Evolutionary conservation across 2,329 filamentous ascomycete genomes (phyloP), one percentile per base, ranked within the genome.

Genomic region (Trichoderma lentiforme): DNA sequence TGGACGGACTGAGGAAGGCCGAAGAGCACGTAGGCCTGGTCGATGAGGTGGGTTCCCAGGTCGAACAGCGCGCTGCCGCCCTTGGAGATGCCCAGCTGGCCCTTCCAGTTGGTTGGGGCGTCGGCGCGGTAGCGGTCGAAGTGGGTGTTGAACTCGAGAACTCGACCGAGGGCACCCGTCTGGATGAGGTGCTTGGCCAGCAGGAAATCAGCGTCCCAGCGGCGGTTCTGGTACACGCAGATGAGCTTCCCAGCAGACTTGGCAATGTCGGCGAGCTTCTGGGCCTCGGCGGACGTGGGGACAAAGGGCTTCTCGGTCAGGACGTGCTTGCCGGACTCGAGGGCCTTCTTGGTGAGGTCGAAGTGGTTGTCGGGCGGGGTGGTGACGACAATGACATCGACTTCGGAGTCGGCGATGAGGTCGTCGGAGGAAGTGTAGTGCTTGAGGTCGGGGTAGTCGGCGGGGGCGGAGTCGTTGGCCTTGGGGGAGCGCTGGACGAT

Each of bases 291-390:
- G 1, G 87, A 84, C 1, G 90, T 92, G 24, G 92, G 91, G 14
- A 93, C 92, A 79, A 95, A 95, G 3, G 93, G 93, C 84, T 95
- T 95, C 84, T 95, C 93, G 63, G 92, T 91, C 67, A 95, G 84
- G 30, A 95, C 91, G 80, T 95, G 91, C 84, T 95, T 95, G 76
- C 91, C 90, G 11, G 87, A 84, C 78, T 91, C 85, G 62, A 95
- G 84, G 0, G 91, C 90, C 66, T 87, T 81, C 80, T 89, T 90
- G 43, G 89, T 84, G 76, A 94, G 84, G 18, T 84, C 79, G 78
- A 89, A 92, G 83, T 95, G 93, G 12, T 89, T 90, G 73, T 91
- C 86, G 0, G 93, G 93, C 0, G 91, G 89, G 0, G 91, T 94
- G 67, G 90, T 90, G 73, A 96, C 82, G 75, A 94, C 85, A 36